Evolutionary conservation across 495 filamentous ascomycete genomes (phyloP).

Genomic region (Aspergillus indologenus): DNA sequence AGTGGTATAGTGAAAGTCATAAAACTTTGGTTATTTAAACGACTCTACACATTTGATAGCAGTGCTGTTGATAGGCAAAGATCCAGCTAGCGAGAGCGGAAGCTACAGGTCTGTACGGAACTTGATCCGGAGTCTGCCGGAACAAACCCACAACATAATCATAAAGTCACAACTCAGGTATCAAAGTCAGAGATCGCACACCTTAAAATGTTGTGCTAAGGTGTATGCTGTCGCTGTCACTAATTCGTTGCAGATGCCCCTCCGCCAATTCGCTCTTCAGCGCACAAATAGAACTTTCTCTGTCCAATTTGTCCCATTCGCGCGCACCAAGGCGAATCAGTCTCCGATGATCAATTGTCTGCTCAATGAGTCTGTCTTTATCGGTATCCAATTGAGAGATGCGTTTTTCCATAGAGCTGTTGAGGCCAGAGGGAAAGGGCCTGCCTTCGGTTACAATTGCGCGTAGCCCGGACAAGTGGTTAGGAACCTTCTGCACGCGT

Average conservation of each 20-base stretch:
- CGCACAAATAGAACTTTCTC: constrained; percentile 57
- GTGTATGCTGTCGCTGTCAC: constrained; percentile 51
- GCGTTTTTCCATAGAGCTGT: constrained; percentile 43
- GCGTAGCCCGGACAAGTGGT: constrained; percentile 50
- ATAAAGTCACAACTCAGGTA: too few species aligned
- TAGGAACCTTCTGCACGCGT: constrained; percentile 48
- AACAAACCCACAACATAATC: too few species aligned
- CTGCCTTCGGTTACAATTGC: constrained; percentile 53
- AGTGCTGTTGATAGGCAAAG: too few species aligned
- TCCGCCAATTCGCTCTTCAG: constrained; percentile 62
- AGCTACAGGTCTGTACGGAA: too few species aligned
- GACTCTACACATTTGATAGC: not conserved
- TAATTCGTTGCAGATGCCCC: constrained; percentile 53
- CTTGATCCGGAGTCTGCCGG: too few species aligned
- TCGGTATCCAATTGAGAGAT: constrained; percentile 54
- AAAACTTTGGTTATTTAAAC: too few species aligned
- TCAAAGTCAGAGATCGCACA: not conserved
- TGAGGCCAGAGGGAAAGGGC: constrained; percentile 34
- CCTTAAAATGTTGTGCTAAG: constrained; percentile 43
- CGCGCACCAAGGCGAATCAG: constrained; percentile 48
- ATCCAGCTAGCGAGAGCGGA: too few species aligned
- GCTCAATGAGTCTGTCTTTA: constrained; percentile 50
- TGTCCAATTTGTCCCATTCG: constrained; percentile 59
- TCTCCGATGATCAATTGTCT: constrained; percentile 54
- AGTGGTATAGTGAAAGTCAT: too few species aligned